Evolutionary conservation across 2,329 filamentous ascomycete species (phyloP), one percentile per base, ranked within the genome.

Genomic region (Aschersonia sp.): DNA sequence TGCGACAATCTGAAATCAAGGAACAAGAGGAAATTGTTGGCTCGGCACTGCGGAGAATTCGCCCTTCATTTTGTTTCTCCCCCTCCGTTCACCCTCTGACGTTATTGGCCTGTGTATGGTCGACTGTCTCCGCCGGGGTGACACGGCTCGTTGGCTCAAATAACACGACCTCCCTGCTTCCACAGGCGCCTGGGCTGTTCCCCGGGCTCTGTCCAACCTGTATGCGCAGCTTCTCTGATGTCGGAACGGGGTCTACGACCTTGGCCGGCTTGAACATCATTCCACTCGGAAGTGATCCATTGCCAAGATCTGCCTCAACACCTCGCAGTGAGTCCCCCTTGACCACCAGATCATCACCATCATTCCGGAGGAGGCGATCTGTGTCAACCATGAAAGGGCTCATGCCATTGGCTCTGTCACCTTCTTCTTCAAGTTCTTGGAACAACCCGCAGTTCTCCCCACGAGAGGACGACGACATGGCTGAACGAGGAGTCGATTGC

Each of bases 311-410:
- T 43, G 9, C 45, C 38, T 31, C 28, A 32, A 30, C 30, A 12
- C 35, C 35, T 38, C 47, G 42, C 51, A 49, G 47, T 42, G 42
- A 31, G 30, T 47, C 48, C 5, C 31, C 47, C n/a, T 47, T 47
- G 51, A 48, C 52, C 30, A 49, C 50, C 44, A 54, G 51, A 41
- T 51, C 51, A 40, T 48, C 50, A 20, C 50, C 56, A 28, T 52
- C 53, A 31, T 47, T 54, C 32, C 51, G 51, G 40, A 59, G 56
- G 50, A 55, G 59, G 53, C 59, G 62, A 47, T 66, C 64, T 40
- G 65, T 67, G 30, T 61, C 61, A 44, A 66, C 60, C 50, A 69
- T 67, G 66, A 68, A 59, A 47, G 60, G 53, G 31, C 54, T 68
- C 45, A 57, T 67, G 52, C 65, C 65, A 35, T 58, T 69, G 49